These are phyloP conservation scores for Vaccinium darrowii DNA, from an alignment of 148 eudicot species.

Conservation along the genomic window DNA sequence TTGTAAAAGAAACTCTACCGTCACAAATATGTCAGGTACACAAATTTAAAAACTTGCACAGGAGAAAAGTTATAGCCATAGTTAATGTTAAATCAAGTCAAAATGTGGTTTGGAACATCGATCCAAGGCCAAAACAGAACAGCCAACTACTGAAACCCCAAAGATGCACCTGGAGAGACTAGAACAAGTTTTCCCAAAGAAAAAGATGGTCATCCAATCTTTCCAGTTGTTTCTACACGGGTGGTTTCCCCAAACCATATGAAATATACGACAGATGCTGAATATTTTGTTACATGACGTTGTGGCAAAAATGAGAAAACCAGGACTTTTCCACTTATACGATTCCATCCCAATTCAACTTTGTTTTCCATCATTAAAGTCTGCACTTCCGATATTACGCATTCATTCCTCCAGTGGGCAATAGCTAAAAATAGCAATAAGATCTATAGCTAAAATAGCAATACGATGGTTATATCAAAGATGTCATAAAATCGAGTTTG, in stretches of 20 bases:
- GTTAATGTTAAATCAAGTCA: no score
- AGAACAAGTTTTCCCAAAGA: background rate
- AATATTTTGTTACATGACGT: background rate
- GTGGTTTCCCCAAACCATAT: background rate
- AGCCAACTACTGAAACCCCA: background rate
- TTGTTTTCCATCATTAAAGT: no score
- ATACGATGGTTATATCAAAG: background rate
- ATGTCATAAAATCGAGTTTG: background rate
- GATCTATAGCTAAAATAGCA: background rate
- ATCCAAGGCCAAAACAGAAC: no score
- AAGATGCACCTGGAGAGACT: background rate
- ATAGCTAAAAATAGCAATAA: background rate
- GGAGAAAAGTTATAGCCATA: background rate
- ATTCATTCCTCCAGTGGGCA: background rate
- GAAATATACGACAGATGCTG: background rate
- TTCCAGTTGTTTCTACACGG: background rate
- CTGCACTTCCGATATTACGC: no score
- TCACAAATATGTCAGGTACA: background rate
- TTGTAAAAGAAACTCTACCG: background rate
- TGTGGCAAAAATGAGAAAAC: background rate
- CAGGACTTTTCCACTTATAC: background rate
- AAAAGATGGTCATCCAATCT: background rate
- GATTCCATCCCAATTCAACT: no score
- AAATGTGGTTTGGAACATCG: no score
- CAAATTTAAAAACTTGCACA: background rate